Base-by-base conservation (phyloP, 1,284 basidiomycete species). In the Sporisorium iseilematis-ciliati region DNA sequence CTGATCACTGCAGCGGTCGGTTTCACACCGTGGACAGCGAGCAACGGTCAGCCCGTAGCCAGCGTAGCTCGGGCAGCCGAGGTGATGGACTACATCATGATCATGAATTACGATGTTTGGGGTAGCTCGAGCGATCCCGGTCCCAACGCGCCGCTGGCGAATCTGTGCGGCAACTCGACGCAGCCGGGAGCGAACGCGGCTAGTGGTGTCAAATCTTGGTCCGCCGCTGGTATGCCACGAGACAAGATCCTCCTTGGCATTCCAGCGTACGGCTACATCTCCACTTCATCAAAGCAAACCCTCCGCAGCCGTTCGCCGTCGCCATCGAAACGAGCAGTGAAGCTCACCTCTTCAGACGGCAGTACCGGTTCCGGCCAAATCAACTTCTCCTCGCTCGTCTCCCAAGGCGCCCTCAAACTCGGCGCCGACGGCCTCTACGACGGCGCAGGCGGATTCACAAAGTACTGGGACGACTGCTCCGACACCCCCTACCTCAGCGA, bases 31-130 rank as follows among this genome's bases (percentile, higher is more conserved):
- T 82, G 76, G 75, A 53, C 56, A 5, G 76, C 57, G 2, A 46
- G 59, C 14, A 72, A 66, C n/a, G 80, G 78, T 8, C 41, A 54
- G 4, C 74, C 80, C 11, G 77, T 82, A 5, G 6, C 16, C 2
- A 76, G 62, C 56, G 81, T 82, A 11, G 62, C 68, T 3, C 16
- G 72, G 4, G 71, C 78, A 0, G 81, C 78, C 1, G 43, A 23
- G 11, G 78, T 64, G 18, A 48, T 82, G 33, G 74, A 80, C 38
- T 80, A 77, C 55, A 65, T 82, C 52, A 66, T 82, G 57, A 77
- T 82, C 62, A 82, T 82, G 81, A 81, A 82, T 64, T 82, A 82
- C 56, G 81, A 82, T 48, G 80, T 82, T 33, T 80, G 77, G 79
- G 80, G 79, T 1, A 56, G 63, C 11, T 63, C 57, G 1, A 41